A percentile compares a stretch with the other conserved stretches of the same genome.
These are phyloP conservation scores for Geranium brycei DNA, from an alignment of 345 rosid species.

Conservation along the genomic window DNA sequence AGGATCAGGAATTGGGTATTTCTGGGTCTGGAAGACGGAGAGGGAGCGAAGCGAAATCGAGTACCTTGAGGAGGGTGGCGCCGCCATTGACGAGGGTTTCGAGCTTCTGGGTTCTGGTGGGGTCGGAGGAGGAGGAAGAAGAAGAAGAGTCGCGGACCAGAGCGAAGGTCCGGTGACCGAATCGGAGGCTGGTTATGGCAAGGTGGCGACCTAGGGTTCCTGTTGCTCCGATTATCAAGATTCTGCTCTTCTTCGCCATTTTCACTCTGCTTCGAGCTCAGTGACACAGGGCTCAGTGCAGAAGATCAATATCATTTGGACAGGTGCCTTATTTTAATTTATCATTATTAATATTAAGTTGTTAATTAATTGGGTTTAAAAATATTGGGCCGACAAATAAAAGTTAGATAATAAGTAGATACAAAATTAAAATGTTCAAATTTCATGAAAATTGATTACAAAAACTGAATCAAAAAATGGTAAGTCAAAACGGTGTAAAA, in stretches of 20 bases:
- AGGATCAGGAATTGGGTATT: background rate
- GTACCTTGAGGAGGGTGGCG: conserved; percentile 46
- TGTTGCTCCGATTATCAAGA: conserved; percentile 59
- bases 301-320: too few relatives aligned
- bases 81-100: conserved; percentile 38
- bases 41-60: background rate
- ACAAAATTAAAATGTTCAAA: too few relatives aligned
- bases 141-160: conserved; percentile 41
- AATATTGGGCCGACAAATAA: too few relatives aligned
- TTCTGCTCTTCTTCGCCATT: conserved; percentile 35
- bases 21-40: background rate
- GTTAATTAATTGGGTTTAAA: too few relatives aligned
- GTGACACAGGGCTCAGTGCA: too few relatives aligned
- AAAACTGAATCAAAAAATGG: too few relatives aligned
- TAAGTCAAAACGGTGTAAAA: too few relatives aligned
- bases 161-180: conserved; percentile 44
- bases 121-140: conserved; percentile 17
- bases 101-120: conserved; percentile 30
- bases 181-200: conserved; percentile 37
- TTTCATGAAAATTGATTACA: too few relatives aligned
- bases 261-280: too few relatives aligned
- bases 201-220: conserved; percentile 52
- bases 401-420: too few relatives aligned
- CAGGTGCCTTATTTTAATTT: too few relatives aligned
- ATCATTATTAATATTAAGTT: too few relatives aligned